These are phyloP conservation scores for Pouteria glomerata DNA, from an alignment of 148 eudicot genomes.

Conservation along the genomic window DNA sequence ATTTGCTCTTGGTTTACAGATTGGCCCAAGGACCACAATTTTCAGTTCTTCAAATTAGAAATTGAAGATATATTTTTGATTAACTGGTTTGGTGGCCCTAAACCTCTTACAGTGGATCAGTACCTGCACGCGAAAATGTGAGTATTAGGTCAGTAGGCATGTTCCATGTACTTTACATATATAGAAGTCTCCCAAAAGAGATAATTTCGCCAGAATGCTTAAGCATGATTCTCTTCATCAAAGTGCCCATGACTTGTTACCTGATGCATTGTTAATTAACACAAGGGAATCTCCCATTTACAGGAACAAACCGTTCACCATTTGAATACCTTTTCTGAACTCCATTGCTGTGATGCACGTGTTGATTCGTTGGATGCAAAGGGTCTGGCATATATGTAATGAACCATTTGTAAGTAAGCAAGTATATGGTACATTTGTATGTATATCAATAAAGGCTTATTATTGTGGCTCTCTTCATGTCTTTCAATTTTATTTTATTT, in stretches of 20 bases:
- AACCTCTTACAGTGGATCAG: constrained; percentile 80
- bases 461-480: no score
- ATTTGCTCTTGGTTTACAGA: constrained; percentile 31
- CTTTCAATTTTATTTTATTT: no score
- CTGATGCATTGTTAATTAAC: background rate
- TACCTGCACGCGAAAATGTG: constrained; percentile 56
- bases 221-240: background rate
- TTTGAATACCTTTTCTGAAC: background rate
- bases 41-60: constrained; percentile 64
- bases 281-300: constrained; percentile 2
- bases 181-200: background rate
- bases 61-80: constrained; percentile 67
- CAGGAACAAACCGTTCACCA: constrained; percentile 7
- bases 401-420: background rate
- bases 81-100: constrained; percentile 85
- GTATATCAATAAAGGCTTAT: background rate
- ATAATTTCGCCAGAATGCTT: background rate
- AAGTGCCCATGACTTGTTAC: background rate
- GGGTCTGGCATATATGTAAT: background rate
- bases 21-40: constrained; percentile 79
- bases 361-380: background rate
- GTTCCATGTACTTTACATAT: background rate
- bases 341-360: background rate
- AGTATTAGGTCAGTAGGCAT: constrained; percentile 15
- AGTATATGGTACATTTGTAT: constrained; percentile 2